A percentile compares a stretch with the other conserved stretches of the same genome.
Evolutionary conservation across 2,329 filamentous ascomycete genomes (phyloP).

Genomic region (Scedosporium boydii): DNA sequence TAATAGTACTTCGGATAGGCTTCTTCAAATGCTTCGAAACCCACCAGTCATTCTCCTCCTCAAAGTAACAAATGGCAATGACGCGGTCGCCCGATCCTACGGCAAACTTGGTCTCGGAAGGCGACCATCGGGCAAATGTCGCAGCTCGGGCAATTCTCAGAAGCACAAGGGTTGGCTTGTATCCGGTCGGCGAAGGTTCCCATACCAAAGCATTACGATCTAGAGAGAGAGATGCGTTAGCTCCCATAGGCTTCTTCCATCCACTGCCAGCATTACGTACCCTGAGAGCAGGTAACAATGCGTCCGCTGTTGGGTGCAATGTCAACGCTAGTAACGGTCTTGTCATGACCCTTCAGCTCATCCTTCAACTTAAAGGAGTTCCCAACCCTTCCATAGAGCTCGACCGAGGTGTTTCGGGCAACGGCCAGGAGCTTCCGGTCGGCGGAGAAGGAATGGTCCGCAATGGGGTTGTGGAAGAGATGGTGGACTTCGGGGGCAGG

Average conservation of each 20-base stretch:
- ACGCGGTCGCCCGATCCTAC: constrained; percentile 92
- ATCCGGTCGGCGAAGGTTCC: constrained; percentile 86
- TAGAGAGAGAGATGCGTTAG: constrained; percentile 23
- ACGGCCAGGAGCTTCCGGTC: constrained; percentile 85
- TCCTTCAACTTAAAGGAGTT: constrained; percentile 75
- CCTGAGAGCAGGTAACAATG: constrained; percentile 96
- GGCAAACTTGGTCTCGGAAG: constrained; percentile 93
- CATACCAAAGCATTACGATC: constrained; percentile 97
- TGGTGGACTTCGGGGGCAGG: constrained; percentile 84
- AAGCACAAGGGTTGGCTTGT: constrained; percentile 94
- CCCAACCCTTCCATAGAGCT: constrained; percentile 71
- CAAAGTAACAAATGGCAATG: constrained; percentile 96
- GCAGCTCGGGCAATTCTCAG: constrained; percentile 95
- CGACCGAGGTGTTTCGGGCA: constrained; percentile 78
- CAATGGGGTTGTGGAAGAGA: constrained; percentile 91
- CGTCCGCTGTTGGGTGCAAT: constrained; percentile 84
- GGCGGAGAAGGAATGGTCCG: constrained; percentile 95
- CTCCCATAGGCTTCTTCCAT: too few species aligned
- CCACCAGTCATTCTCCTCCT: constrained; percentile 99
- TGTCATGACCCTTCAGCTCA: constrained; percentile 93
- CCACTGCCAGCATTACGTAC: constrained; percentile 33
- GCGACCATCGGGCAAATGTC: constrained; percentile 95
- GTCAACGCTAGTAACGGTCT: constrained; percentile 91
- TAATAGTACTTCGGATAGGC: constrained; percentile 94
- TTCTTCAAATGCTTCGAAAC: constrained; percentile 99